These are phyloP conservation scores for Quercus phellos DNA, from an alignment of 331 rosid genomes.

Conservation along the genomic window DNA sequence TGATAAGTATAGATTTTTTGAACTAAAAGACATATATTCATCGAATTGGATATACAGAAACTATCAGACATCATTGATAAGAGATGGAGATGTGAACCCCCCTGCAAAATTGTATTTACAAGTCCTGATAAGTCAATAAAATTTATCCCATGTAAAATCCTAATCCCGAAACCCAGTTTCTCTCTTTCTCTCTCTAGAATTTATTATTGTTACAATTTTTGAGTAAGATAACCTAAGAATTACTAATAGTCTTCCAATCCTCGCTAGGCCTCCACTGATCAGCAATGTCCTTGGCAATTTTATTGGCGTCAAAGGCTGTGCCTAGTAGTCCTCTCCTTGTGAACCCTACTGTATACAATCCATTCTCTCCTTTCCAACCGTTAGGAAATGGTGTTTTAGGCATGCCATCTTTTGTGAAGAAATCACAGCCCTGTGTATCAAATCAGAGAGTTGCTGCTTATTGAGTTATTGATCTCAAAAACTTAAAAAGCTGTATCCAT, in stretches of 20 bases:
- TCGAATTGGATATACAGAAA: conserved; percentile 14
- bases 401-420: conserved; percentile 78
- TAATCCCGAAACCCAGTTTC: conserved; percentile 1
- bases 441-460: not conserved
- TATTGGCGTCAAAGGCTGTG: conserved; percentile 64
- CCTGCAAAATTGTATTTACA: conserved; percentile 42
- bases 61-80: not conserved
- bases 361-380: conserved; percentile 83
- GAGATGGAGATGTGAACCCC: not conserved
- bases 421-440: conserved; percentile 46
- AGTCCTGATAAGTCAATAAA: not conserved
- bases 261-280: conserved; percentile 44
- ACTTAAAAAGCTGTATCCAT: no score
- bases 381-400: conserved; percentile 76
- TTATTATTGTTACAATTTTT: conserved; percentile 22
- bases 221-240: conserved; percentile 48
- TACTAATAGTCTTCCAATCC: conserved; percentile 17
- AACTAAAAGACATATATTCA: conserved; percentile 4
- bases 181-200: not conserved
- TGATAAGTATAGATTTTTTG: not conserved
- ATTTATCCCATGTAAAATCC: conserved; percentile 5
- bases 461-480: no score
- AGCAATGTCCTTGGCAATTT: conserved; percentile 56
- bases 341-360: conserved; percentile 87
- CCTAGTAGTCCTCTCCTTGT: conserved; percentile 76